These are phyloP conservation scores for Serendipita sp. DNA, from an alignment of 768 basidiomycete species.

Conservation along the genomic window DNA sequence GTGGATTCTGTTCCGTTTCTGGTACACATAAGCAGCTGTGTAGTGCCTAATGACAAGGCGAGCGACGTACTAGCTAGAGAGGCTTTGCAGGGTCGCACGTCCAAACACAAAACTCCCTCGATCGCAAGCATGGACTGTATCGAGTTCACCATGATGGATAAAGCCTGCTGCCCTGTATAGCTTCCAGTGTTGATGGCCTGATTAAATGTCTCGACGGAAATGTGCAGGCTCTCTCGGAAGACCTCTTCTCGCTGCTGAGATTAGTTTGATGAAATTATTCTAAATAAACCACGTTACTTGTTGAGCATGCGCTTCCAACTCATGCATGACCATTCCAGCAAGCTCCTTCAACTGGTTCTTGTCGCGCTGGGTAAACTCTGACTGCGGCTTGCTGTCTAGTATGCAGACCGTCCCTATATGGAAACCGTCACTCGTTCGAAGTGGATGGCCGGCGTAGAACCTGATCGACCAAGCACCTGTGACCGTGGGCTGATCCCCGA, in stretches of 20 bases:
- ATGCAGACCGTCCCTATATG: constrained; percentile 83
- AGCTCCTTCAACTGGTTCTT: constrained; percentile 90
- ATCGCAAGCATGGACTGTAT: no score
- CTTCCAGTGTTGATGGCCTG: no score
- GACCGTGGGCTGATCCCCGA: constrained; percentile 45
- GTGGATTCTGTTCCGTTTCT: no score
- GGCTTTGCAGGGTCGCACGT: no score
- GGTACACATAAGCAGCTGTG: no score
- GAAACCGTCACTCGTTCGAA: constrained; percentile 77
- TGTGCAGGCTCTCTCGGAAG: constrained; percentile 83
- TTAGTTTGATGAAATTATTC: not conserved
- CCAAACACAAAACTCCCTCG: no score
- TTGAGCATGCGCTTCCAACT: constrained; percentile 91
- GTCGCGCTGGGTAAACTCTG: constrained; percentile 78
- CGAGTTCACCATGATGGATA: no score
- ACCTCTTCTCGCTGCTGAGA: constrained; percentile 61
- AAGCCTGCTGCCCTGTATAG: no score
- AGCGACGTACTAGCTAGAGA: no score
- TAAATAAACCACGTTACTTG: constrained; percentile 36
- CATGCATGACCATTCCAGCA: constrained; percentile 81
- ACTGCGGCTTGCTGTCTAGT: constrained; percentile 65
- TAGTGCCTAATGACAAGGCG: no score
- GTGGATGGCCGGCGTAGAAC: constrained; percentile 85
- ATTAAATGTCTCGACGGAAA: constrained; percentile 34
- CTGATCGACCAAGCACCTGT: constrained; percentile 48